Conservation (phyloP, 768 basidiomycete species). For the Clathrus columnatus region DNA sequence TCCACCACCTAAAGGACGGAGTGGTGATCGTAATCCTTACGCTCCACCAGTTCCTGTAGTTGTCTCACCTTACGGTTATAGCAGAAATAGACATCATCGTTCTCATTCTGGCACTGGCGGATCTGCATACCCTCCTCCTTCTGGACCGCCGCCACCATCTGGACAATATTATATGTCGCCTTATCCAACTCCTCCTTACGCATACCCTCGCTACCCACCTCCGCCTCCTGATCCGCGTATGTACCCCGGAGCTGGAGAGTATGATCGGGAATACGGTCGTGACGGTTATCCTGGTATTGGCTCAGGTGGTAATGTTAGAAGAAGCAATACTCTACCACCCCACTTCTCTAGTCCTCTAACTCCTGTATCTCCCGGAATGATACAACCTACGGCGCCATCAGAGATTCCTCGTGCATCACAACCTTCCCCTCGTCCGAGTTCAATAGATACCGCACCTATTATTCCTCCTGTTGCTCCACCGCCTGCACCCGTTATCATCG, state of each 20-base stretch:
- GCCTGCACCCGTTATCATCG: conserved; percentile 16
- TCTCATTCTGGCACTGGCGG: neutral
- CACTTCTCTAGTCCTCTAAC: conserved; percentile 14
- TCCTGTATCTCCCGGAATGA: conserved; percentile 8
- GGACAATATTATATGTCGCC: neutral
- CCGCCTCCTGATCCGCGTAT: conserved; percentile 10
- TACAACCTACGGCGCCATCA: neutral
- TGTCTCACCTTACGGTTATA: neutral
- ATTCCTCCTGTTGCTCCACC: conserved; percentile 5
- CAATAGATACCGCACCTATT: conserved; percentile 23
- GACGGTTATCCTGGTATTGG: neutral
- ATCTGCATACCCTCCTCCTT: neutral
- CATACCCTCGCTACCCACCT: conserved; percentile 4
- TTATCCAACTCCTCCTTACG: neutral
- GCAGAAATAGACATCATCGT: neutral
- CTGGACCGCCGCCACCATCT: conserved; percentile 6
- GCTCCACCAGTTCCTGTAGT: neutral
- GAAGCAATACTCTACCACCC: neutral
- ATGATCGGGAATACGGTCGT: conserved; percentile 8
- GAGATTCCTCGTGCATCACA: conserved; percentile 13
- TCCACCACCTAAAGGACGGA: neutral
- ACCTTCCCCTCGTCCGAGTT: conserved; percentile 10
- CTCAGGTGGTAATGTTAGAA: neutral
- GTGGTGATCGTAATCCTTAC: neutral
- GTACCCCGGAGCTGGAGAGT: conserved; percentile 9